These are phyloP conservation scores for Pseudomonodictys pantanalensis DNA, from an alignment of 495 filamentous ascomycete genomes.

Conservation along the genomic window DNA sequence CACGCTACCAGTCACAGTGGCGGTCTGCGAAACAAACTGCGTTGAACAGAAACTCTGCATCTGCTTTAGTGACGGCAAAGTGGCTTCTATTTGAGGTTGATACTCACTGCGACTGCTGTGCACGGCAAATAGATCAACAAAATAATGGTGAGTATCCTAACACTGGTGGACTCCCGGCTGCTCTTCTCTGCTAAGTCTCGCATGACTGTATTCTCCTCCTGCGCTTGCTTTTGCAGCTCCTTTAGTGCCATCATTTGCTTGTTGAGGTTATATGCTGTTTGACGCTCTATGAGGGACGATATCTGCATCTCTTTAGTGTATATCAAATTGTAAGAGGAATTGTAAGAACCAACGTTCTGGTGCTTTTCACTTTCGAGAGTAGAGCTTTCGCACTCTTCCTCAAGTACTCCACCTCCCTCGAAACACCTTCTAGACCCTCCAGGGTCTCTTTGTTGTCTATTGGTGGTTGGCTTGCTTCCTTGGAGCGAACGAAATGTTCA, in stretches of 20 bases:
- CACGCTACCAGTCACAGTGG: neutral
- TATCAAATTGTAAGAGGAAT: neutral
- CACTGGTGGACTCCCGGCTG: constrained; percentile 9
- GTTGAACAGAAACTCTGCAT: constrained; percentile 14
- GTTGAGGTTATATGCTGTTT: constrained; percentile 5
- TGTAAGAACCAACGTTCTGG: neutral
- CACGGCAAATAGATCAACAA: constrained; percentile 14
- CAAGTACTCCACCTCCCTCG: neutral
- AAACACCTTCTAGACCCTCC: neutral
- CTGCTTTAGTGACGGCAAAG: neutral
- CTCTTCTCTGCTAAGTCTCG: constrained; percentile 16
- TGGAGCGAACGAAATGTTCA: too few relatives aligned
- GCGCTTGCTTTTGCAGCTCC: constrained; percentile 1
- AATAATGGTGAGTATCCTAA: constrained; percentile 14
- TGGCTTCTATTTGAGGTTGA: neutral
- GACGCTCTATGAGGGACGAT: constrained; percentile 9
- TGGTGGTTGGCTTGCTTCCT: too few relatives aligned
- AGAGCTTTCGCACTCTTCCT: constrained; percentile 2
- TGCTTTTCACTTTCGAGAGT: constrained; percentile 11
- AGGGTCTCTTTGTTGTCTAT: neutral
- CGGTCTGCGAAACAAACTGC: constrained; percentile 5
- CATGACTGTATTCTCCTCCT: constrained; percentile 10
- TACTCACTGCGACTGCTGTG: constrained; percentile 12
- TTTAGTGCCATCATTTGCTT: constrained; percentile 6
- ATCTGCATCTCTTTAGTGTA: neutral